Base-by-base conservation (phyloP, 2,329 filamentous ascomycete genomes). In the Paramyrothecium sp. region DNA sequence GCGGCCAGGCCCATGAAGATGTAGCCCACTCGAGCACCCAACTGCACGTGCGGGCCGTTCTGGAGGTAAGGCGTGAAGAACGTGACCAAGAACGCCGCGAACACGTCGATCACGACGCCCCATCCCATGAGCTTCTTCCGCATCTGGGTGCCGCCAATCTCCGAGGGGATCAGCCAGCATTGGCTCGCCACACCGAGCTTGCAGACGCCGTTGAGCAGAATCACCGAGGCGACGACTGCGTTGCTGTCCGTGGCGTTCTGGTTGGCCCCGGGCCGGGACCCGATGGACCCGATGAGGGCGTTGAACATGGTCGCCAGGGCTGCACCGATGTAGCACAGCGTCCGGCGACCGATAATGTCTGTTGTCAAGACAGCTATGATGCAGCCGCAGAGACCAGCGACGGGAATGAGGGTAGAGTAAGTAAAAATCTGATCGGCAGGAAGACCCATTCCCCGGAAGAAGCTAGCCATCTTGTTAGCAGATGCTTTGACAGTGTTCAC, bases 21-120 rank as follows among this genome's bases (percentile, higher is more conserved):
- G 49, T 61, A 64, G 12, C 62, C 62, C 16, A 61, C 57, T 33
- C 58, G 57, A 41, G 59, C 56, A 47, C 57, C 53, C 17, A 63
- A 54, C 19, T 57, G 57, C 4, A 57, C 54, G 20, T 62, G 56
- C n/a, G 61, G 61, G 11, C 57, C 57, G 23, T 58, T 56, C 33
- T 58, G 60, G 33, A 63, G 56, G 47, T 63, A 61, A 13, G 59
- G 60, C 12, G 60, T 59, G 41, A 60, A 60, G 54, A 63, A 63
- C 26, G 60, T 63, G 49, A 63, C 61, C 11, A 63, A 53, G 47
- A 63, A 62, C 54, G 61, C 60, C 22, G 58, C 52, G 21, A 63
- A 55, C 47, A 61, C 59, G 52, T 63, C 61, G 47, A 59, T 47
- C 3, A 62, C 38, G 10, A 53, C 33, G 2, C 54, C 49, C 22